These are phyloP conservation scores for Nelumbo lutea DNA, from an alignment of 164 flowering plant species.

Conservation along the genomic window DNA sequence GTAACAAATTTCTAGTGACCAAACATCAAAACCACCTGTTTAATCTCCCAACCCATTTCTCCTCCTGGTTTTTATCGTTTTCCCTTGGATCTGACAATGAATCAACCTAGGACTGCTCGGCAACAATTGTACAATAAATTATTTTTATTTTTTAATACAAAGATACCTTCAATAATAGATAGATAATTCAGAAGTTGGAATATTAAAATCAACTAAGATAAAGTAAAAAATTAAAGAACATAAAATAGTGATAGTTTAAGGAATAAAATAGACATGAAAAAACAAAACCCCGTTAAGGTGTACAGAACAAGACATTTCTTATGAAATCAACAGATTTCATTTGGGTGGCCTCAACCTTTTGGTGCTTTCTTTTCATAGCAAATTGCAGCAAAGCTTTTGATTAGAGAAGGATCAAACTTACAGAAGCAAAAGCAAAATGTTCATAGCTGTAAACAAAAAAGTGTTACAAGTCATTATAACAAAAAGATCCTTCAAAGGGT, in stretches of 20 bases:
- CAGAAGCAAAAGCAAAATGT: background rate
- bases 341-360: too few species aligned
- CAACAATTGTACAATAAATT: background rate
- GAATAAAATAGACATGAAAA: background rate
- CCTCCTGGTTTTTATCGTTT: background rate
- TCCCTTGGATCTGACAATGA: background rate
- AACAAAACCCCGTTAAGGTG: background rate
- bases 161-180: background rate
- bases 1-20: too few species aligned
- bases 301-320: background rate
- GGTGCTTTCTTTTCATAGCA: background rate
- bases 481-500: background rate
- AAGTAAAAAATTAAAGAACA: background rate
- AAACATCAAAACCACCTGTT: too few species aligned
- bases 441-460: background rate
- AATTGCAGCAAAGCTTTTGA: background rate
- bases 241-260: background rate
- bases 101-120: background rate
- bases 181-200: background rate
- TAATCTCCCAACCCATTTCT: too few species aligned
- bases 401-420: too few species aligned
- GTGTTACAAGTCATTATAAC: background rate
- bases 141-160: background rate
- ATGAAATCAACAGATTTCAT: background rate
- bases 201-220: background rate